Conservation (phyloP, 345 rosid genomes). For the Stellera chamaejasme region DNA sequence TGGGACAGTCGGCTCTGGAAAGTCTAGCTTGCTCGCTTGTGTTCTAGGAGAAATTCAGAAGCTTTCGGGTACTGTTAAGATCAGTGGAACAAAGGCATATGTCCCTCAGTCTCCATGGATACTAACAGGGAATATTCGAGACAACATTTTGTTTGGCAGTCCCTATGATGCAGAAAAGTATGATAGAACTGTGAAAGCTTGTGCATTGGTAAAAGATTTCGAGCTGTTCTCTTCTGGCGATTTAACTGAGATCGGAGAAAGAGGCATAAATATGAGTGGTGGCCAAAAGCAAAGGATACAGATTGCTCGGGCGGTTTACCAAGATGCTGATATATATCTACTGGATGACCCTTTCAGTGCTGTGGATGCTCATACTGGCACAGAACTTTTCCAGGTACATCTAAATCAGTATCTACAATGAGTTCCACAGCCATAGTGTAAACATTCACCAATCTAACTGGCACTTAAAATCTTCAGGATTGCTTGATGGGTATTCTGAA, state of each 20-base stretch:
- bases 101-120: conserved; percentile 94
- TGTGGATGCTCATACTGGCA: conserved; percentile 94
- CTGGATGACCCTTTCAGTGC: conserved; percentile 97
- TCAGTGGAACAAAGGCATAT: conserved; percentile 79
- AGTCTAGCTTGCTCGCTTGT: conserved; percentile 77
- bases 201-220: conserved; percentile 74
- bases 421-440: neutral
- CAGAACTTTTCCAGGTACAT: conserved; percentile 66
- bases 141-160: conserved; percentile 81
- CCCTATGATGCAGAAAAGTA: conserved; percentile 43
- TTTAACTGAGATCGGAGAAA: conserved; percentile 87
- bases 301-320: conserved; percentile 88
- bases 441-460: neutral
- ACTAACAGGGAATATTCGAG: conserved; percentile 71
- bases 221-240: conserved; percentile 74
- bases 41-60: conserved; percentile 76
- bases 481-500: conserved; percentile 81
- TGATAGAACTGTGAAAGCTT: conserved; percentile 57
- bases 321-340: conserved; percentile 82
- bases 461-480: conserved; percentile 39
- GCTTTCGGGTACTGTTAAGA: conserved; percentile 54
- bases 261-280: conserved; percentile 98
- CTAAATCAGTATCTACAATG: neutral
- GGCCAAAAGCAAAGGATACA: conserved; percentile 97
- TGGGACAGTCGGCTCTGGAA: conserved; percentile 87